Base-by-base conservation (phyloP, 2,329 filamentous ascomycete genomes). In the Ophiosphaerella korrae region DNA sequence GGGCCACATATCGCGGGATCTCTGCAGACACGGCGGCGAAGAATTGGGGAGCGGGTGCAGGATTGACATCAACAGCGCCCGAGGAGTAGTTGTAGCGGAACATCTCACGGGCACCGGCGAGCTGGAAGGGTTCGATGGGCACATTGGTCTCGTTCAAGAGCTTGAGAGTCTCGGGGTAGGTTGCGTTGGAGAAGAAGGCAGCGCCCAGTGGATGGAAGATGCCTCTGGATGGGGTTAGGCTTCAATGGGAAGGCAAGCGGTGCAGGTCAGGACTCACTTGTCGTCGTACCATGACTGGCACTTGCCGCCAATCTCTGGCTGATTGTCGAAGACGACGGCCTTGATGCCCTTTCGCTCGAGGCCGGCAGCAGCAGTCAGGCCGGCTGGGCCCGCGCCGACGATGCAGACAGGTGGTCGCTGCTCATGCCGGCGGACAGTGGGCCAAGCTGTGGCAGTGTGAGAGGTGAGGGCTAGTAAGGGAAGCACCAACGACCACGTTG, bases 181-280 rank as follows among this genome's bases (percentile, higher is more conserved):
- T 61, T 42, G 58, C 69, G 52, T 73, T 73, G n/a, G 71, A 74
- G 58, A 70, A 70, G 60, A 73, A 73, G 50, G 70, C 70, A 23
- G 71, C 71, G 52, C 71, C 71, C 50, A 74, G 66, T 24, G 71
- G 71, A 45, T 73, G 68, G 68, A 73, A 73, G 50, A 67, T 65
- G 56, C 66, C 71, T 60, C 71, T 74, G 58, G 39, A 50, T 62
- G 55, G 63, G 62, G 66, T 72, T 60, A 73, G 70, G 64, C 57
- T 66, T 66, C 63, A 45, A 42, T 57, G 52, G 5, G 52, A 58
- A 58, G 32, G 26, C 40, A 58, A 57, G 62, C 53, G 50, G 60
- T 61, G 62, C 18, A 64, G 26, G 26, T 6, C 7, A 11, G 26
- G 52, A 70, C 71, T 63, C 62, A 74, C 71, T 67, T 45, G 29